A percentile compares a stretch with the other conserved stretches of the same genome.
Evolutionary conservation across 1,284 basidiomycete species (phyloP).

Genomic region (Rhizoctonia solani): DNA sequence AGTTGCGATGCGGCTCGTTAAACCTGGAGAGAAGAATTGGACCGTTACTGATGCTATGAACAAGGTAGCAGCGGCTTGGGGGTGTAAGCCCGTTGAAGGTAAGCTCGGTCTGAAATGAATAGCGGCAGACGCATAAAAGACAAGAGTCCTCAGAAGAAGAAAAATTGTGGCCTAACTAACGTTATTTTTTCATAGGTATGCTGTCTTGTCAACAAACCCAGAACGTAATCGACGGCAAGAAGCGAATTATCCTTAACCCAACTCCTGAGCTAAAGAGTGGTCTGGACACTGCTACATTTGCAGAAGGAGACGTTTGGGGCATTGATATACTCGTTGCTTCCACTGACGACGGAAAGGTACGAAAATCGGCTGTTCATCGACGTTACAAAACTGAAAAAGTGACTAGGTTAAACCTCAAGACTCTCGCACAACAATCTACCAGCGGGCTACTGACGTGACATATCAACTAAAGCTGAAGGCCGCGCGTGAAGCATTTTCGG

Average conservation of each 20-base stretch:
- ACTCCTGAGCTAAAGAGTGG: slow-evolving; percentile 81
- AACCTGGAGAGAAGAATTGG: slow-evolving; percentile 94
- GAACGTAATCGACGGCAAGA: slow-evolving; percentile 96
- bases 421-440: slow-evolving; percentile 90
- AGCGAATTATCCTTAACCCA: slow-evolving; percentile 91
- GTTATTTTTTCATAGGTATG: slow-evolving; percentile 61
- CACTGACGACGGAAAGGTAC: slow-evolving; percentile 84
- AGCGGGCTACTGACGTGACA: slow-evolving; percentile 82
- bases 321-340: slow-evolving; percentile 93
- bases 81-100: slow-evolving; percentile 90
- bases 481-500: slow-evolving; percentile 90
- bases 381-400: not conserved
- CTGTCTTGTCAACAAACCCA: slow-evolving; percentile 89
- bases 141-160: not conserved
- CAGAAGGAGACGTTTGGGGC: slow-evolving; percentile 95
- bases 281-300: slow-evolving; percentile 81
- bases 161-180: not conserved
- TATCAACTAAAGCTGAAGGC: slow-evolving; percentile 99
- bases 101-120: slow-evolving; percentile 45
- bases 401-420: slow-evolving; percentile 60
- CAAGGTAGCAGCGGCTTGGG: slow-evolving; percentile 73
- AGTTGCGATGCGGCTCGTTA: slow-evolving; percentile 83
- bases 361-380: slow-evolving; percentile 31
- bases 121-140: not conserved
- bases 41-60: slow-evolving; percentile 86